These are phyloP conservation scores for Cinnamomum chago DNA, from an alignment of 164 flowering plant genomes.

Conservation along the genomic window DNA sequence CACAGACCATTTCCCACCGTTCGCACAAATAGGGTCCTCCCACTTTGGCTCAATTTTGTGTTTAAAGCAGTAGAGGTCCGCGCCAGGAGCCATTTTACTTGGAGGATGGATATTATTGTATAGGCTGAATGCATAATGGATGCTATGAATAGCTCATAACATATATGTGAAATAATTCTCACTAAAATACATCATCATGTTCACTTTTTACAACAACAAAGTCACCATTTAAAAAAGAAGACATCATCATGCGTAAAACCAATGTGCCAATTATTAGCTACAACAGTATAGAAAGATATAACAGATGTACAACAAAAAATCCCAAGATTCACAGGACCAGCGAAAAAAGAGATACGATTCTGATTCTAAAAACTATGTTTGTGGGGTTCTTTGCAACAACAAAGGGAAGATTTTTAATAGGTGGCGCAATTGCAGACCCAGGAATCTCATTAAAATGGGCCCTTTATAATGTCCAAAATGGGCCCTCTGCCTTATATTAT, in stretches of 20 bases:
- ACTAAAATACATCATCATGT: neutral
- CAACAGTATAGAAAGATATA: neutral
- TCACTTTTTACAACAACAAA: no score
- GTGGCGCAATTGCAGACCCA: no score
- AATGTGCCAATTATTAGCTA: neutral
- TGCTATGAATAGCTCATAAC: neutral
- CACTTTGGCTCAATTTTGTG: constrained; percentile 87
- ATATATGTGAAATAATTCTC: no score
- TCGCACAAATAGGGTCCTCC: constrained; percentile 96
- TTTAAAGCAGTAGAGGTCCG: constrained; percentile 85
- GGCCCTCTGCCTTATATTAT: no score
- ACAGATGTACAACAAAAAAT: no score
- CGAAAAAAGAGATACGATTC: neutral
- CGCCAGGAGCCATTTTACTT: constrained; percentile 71
- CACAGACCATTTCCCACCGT: constrained; percentile 94
- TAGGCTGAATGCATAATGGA: constrained; percentile 42
- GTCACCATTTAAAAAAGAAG: no score
- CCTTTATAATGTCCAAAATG: no score
- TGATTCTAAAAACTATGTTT: no score
- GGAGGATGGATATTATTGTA: constrained; percentile 81
- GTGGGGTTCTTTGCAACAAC: no score
- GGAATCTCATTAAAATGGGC: no score
- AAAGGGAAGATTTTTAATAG: no score
- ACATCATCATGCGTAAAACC: neutral
- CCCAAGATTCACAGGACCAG: neutral